Base-by-base conservation (phyloP, 257 asterid genomes). In the Rhazya stricta region DNA sequence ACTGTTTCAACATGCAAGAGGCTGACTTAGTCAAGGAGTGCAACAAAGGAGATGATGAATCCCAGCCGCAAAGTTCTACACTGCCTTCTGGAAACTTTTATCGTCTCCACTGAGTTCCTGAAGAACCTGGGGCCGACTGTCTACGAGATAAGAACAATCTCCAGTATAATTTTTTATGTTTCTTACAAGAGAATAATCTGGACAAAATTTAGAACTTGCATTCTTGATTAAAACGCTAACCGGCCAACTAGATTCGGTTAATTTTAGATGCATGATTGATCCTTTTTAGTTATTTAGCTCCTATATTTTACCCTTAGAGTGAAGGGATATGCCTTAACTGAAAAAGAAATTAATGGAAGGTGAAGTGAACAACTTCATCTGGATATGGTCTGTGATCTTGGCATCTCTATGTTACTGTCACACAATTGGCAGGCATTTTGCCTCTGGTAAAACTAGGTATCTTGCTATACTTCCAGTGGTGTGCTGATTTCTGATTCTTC, bases 341-440 rank as follows among this genome's bases (percentile, higher is more conserved):
- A 6, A 39, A 39, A 39, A 39, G 4, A 39, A 1, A 39, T 39
- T 39, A 86, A 72, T 74, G 84, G 43, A 76, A n/a, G n/a, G n/a
- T n/a, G n/a, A n/a, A n/a, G n/a, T n/a, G n/a, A n/a, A 74, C 77
- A 86, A 82, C 72, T 70, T 79, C 56, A 69, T 85, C 11, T 69
- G 75, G 12, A 87, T 89, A 62, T 89, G 93, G 89, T 30, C 62
- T 0, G 74, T 77, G n/a, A 73, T 82, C 8, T 29, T 85, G 10
- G 81, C 70, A 67, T 83, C 81, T n/a, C 71, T 86, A 34, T 80
- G 81, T 75, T 86, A 86, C 57, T 83, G 89, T 77, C 87, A 85
- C 67, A 21, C 45, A 2, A 74, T 58, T 0, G 53, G 37, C 60
- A 76, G 74, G 51, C 1, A 73, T 67, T 67, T 78, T 73, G 78